Percentiles rank a stretch among this genome's conserved stretches.
Evolutionary conservation across 495 filamentous ascomycete species (phyloP).

Genomic region (Parathielavia hyrcaniae): DNA sequence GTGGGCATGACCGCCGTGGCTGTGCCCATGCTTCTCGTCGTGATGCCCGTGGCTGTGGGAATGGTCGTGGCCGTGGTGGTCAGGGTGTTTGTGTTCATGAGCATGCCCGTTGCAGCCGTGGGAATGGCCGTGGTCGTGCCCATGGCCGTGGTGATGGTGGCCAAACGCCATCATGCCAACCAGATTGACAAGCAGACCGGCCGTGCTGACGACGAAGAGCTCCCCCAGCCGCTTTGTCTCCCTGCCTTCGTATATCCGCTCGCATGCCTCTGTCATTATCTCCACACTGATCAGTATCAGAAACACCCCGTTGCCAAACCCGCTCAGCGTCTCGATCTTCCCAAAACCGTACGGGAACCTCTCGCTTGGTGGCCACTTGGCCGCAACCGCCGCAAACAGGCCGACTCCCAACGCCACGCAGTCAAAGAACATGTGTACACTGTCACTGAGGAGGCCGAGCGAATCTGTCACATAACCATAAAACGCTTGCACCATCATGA

Average conservation of each 20-base stretch:
- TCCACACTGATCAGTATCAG: slow-evolving; percentile 94
- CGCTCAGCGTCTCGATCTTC: slow-evolving; percentile 93
- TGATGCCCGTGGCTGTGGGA: slow-evolving; percentile 46
- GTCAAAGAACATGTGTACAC: slow-evolving; percentile 99
- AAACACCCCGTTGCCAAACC: slow-evolving; percentile 95
- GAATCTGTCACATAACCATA: slow-evolving; percentile 93
- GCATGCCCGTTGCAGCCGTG: slow-evolving; percentile 26
- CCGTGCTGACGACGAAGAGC: slow-evolving; percentile 75
- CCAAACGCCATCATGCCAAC: slow-evolving; percentile 85
- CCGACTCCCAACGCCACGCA: slow-evolving; percentile 89
- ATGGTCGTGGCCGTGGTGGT: slow-evolving; percentile 31
- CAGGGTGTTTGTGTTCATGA: background rate
- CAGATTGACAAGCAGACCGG: slow-evolving; percentile 83
- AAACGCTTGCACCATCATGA: slow-evolving; percentile 91
- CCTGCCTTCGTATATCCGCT: slow-evolving; percentile 72
- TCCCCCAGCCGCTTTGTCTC: slow-evolving; percentile 80
- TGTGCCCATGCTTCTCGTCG: slow-evolving; percentile 34
- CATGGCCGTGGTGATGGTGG: slow-evolving; percentile 64
- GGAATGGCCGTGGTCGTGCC: slow-evolving; percentile 32
- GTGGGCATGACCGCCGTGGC: slow-evolving; percentile 29
- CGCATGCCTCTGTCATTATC: slow-evolving; percentile 91
- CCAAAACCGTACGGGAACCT: slow-evolving; percentile 92
- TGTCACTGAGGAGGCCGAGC: slow-evolving; percentile 88
- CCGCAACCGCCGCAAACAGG: slow-evolving; percentile 90
- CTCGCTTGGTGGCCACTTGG: slow-evolving; percentile 87